Percentiles rank a stretch among this genome's conserved stretches.
Evolutionary conservation across 129 eudicot species (phyloP).

Genomic region (Tagetes erecta): DNA sequence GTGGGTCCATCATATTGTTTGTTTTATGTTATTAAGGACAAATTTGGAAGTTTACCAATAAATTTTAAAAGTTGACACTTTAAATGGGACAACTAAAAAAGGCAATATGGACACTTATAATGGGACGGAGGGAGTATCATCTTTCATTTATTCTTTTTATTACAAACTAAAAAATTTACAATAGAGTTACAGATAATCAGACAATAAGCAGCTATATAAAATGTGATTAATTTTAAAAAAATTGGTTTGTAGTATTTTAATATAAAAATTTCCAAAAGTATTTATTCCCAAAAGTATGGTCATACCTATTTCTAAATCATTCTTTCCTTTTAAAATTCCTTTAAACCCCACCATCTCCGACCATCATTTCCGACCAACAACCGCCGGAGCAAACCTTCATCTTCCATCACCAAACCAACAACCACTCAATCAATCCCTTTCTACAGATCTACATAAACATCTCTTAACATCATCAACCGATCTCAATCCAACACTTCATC

Average conservation of each 20-base stretch:
- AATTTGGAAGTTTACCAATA: too few species aligned
- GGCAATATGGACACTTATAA: too few species aligned
- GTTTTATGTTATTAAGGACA: too few species aligned
- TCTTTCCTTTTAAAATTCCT: neutral
- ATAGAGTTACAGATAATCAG: too few species aligned
- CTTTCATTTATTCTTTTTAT: too few species aligned
- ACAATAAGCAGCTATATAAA: too few species aligned
- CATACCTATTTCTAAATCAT: slow-evolving; percentile 30
- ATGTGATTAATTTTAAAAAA: too few species aligned
- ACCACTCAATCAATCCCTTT: neutral
- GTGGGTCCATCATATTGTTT: too few species aligned
- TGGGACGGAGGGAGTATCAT: too few species aligned
- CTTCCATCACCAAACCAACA: slow-evolving; percentile 7
- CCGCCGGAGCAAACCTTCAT: slow-evolving; percentile 24
- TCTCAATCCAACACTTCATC: neutral
- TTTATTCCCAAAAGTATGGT: slow-evolving; percentile 17
- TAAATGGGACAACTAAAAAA: too few species aligned
- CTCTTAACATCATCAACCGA: neutral
- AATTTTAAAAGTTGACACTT: too few species aligned
- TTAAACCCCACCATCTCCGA: slow-evolving; percentile 15
- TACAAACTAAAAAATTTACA: too few species aligned
- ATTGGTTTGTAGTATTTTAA: neutral
- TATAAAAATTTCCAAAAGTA: slow-evolving; percentile 9
- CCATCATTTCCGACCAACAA: slow-evolving; percentile 32
- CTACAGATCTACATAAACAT: neutral